phyloP scores from a whole-genome alignment of 2,329 filamentous ascomycete genomes.

The Polychaeton citri region DNA sequence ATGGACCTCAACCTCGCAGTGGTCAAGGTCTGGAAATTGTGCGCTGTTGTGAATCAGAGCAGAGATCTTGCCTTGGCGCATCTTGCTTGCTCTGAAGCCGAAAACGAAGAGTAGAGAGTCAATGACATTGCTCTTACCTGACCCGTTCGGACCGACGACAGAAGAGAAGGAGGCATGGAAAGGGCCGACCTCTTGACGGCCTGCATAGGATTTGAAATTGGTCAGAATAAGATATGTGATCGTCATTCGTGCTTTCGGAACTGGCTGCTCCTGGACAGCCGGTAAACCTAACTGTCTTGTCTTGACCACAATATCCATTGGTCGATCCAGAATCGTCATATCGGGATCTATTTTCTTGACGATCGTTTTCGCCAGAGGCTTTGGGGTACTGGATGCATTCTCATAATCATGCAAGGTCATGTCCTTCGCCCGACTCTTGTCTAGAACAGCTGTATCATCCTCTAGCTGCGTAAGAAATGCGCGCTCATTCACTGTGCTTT shows the following conservation, averaged over 20 bases:
- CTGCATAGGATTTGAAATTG: conserved; percentile 99
- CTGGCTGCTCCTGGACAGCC: conserved; percentile 50
- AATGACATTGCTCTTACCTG: conserved; percentile 97
- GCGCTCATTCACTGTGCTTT: conserved; percentile 50
- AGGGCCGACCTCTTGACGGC: conserved; percentile 84
- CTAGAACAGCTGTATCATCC: conserved; percentile 3
- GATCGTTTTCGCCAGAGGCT: conserved; percentile 23
- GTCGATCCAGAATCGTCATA: conserved; percentile 68
- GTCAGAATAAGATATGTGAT: conserved; percentile 84
- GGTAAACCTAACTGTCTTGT: conserved; percentile 56
- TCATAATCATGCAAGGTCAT: conserved; percentile 1
- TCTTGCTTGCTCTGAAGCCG: conserved; percentile 96
- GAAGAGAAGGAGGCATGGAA: conserved; percentile 97
- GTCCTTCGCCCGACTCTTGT: not conserved
- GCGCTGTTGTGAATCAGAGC: conserved; percentile 96
- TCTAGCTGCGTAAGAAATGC: conserved; percentile 23
- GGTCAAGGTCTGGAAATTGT: conserved; percentile 67
- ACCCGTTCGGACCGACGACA: conserved; percentile 94
- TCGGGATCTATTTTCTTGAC: conserved; percentile 63
- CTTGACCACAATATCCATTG: conserved; percentile 88
- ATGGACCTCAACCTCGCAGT: conserved; percentile 91
- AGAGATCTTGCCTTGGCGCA: conserved; percentile 97
- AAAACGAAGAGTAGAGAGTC: conserved; percentile 98
- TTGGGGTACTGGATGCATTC: conserved; percentile 10
- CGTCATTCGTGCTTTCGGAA: conserved; percentile 75